Percentiles rank a stretch among this genome's conserved stretches.
Conservation (phyloP, 2,329 filamentous ascomycete genomes). For the Waltergamsia citrina region DNA sequence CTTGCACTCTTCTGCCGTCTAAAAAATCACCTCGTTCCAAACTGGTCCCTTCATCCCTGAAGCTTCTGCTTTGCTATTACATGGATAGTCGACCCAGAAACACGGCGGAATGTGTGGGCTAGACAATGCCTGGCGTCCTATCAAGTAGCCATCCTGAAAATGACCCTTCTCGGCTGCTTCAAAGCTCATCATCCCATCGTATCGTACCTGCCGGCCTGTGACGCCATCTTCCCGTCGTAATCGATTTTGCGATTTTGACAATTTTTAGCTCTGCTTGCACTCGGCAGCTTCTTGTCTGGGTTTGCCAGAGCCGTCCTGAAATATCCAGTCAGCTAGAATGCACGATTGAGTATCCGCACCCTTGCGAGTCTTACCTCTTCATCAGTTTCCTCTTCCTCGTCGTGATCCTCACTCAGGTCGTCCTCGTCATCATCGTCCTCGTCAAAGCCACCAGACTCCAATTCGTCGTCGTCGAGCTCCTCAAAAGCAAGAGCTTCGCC, state of each 20-base stretch:
- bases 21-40: not conserved
- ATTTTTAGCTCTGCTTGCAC: constrained; percentile 83
- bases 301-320: constrained; percentile 75
- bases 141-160: constrained; percentile 1
- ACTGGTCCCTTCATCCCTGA: constrained; percentile 1
- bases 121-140: not conserved
- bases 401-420: constrained; percentile 72
- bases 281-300: constrained; percentile 91
- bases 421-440: constrained; percentile 93
- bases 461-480: constrained; percentile 75
- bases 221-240: not conserved
- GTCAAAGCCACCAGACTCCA: constrained; percentile 74
- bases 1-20: constrained; percentile 4
- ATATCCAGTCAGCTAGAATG: constrained; percentile 6
- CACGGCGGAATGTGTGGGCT: not conserved
- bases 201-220: too few species aligned
- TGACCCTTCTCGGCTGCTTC: not conserved
- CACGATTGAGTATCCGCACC: not conserved
- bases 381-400: constrained; percentile 76
- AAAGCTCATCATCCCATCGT: not conserved
- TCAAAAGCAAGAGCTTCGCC: constrained; percentile 96
- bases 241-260: not conserved
- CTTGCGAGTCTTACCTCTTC: constrained; percentile 51
- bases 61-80: not conserved
- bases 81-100: not conserved